These are phyloP conservation scores for Chrysophaeum taylorii DNA, from an alignment of 352 stramenopile genomes.

Conservation along the genomic window DNA sequence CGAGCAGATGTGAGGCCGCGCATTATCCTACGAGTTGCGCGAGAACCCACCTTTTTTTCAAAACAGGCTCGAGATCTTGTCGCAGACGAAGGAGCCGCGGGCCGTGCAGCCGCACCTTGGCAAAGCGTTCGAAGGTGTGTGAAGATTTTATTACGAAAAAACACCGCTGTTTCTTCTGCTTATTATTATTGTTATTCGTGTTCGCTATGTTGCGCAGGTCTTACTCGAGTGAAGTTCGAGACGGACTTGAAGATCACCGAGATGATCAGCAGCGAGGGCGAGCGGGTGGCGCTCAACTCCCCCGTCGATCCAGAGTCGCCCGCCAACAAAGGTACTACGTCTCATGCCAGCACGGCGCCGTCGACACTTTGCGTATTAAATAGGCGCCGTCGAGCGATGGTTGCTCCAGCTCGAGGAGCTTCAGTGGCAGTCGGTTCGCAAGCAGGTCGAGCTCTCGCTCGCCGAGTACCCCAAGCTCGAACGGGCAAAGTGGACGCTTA, in stretches of 20 bases:
- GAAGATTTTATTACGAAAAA: background rate
- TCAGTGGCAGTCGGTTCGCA: constrained; percentile 76
- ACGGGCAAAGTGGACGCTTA: constrained; percentile 74
- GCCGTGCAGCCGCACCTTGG: constrained; percentile 76
- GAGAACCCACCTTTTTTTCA: too few relatives aligned
- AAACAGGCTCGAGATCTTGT: constrained; percentile 82
- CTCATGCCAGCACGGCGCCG: too few relatives aligned
- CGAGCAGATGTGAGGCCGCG: constrained; percentile 77
- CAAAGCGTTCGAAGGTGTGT: constrained; percentile 44
- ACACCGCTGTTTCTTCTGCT: background rate
- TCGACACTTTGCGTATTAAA: too few relatives aligned
- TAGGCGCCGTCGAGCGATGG: constrained; percentile 86
- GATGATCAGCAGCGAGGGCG: constrained; percentile 81
- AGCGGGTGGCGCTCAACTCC: constrained; percentile 65
- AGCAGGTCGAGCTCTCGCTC: constrained; percentile 71
- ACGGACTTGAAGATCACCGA: constrained; percentile 76
- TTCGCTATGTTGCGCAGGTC: constrained; percentile 55
- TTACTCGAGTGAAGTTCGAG: constrained; percentile 78
- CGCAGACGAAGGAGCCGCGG: constrained; percentile 79
- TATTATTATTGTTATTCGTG: background rate
- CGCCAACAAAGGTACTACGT: too few relatives aligned
- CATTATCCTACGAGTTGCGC: too few relatives aligned
- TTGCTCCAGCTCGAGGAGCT: constrained; percentile 74
- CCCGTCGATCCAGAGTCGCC: constrained; percentile 67
- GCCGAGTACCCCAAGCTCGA: constrained; percentile 57